Evolutionary conservation across 805 yeast genomes (phyloP), one percentile per base, ranked within the genome.

Genomic region (Saccharomycopsis sp.): DNA sequence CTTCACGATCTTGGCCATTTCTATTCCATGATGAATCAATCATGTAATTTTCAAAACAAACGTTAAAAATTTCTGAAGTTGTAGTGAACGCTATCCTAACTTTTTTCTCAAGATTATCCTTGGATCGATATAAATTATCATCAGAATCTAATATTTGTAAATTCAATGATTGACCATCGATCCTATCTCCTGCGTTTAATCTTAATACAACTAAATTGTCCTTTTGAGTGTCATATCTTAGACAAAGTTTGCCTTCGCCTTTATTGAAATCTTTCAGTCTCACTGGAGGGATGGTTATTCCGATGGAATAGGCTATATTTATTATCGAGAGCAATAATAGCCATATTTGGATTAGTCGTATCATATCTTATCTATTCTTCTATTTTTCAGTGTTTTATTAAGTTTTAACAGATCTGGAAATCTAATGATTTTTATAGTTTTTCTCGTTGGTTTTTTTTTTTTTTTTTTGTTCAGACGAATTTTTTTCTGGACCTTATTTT

Each of bases 1-100:
- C 48, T 13, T 41, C 42, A 39, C 57, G 57, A 16, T 45, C 51
- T 6, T 49, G 38, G 43, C 61, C 63, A 11, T 54, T 42, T 14
- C 59, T 52, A 9, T 51, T 43, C 70, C 70, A 66, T 3, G 69
- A 63, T 2, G 56, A 53, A 51, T 66, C 69, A 29, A 38, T 54
- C 5, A 60, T 58, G 14, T 49, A 24, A 44, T 65, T 64, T 4
- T 47, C 38, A 14, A 64, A 52, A 45, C 70, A 65, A 2, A 64
- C 22, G 11, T 53, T 53, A 28, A 62, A 48, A 11, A 17, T 13
- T 19, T 32, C 44, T 4, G 38, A 16, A 9, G 45, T 19, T 13
- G 51, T 37, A 8, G 46, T 48, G 41, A 48, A 48, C 2, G 43
- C 49, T 2, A 48, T 34, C 2, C 49, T 9, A 9, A 38, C 26